These are phyloP conservation scores for Dictyostelium intermedium DNA, from an alignment of 78 protist species.

Conservation along the genomic window DNA sequence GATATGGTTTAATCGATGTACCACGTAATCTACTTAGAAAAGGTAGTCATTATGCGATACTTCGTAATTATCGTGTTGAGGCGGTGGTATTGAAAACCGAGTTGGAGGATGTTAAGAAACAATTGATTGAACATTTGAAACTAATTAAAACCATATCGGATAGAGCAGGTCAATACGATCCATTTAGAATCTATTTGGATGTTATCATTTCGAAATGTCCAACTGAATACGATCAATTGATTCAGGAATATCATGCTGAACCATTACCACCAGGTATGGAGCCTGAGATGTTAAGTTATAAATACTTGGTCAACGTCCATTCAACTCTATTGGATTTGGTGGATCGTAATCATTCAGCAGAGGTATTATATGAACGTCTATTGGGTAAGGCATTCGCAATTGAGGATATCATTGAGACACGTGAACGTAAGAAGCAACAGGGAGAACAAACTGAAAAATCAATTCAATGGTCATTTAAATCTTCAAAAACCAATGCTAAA, in stretches of 20 bases:
- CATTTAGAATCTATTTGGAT: constrained; percentile 47
- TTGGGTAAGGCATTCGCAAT: constrained; percentile 70
- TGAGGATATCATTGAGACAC: constrained; percentile 49
- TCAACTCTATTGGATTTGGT: constrained; percentile 18
- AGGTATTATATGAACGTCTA: constrained; percentile 6
- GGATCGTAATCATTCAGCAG: constrained; percentile 5
- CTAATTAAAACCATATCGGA: constrained; percentile 37
- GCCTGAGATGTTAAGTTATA: not conserved
- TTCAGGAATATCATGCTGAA: not conserved
- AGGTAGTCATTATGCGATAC: not conserved
- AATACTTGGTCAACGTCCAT: constrained; percentile 23
- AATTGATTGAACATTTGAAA: constrained; percentile 21
- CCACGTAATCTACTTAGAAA: constrained; percentile 58
- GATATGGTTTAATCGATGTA: constrained; percentile 61
- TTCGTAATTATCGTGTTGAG: constrained; percentile 46
- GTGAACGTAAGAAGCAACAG: not conserved
- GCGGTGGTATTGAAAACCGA: constrained; percentile 36
- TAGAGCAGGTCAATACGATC: constrained; percentile 61
- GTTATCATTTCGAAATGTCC: constrained; percentile 57
- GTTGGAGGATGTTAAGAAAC: not conserved
- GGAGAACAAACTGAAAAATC: no score
- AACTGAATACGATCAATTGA: not conserved
- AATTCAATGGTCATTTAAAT: constrained; percentile 53
- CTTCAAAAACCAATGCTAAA: not conserved
- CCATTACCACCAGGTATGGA: constrained; percentile 6